A percentile compares a stretch with the other conserved stretches of the same genome.
Evolutionary conservation across 306 rosid species (phyloP).

Genomic region (Malus sylvestris): DNA sequence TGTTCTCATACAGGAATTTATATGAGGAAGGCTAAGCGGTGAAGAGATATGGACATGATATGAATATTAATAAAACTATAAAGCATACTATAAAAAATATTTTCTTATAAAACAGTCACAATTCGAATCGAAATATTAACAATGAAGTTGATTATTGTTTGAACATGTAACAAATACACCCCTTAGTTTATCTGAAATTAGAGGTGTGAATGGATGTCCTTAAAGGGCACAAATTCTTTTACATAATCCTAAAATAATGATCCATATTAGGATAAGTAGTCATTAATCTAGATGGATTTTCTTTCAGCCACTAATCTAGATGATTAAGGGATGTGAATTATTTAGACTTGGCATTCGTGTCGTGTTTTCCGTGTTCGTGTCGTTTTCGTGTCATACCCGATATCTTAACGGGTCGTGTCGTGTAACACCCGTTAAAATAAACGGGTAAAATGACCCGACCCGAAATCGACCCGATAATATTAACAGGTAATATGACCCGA

Average conservation of each 20-base stretch:
- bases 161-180: background rate
- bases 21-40: constrained; percentile 33
- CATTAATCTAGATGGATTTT: constrained; percentile 6
- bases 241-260: constrained; percentile 11
- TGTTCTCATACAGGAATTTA: constrained; percentile 24
- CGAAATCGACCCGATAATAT: no score
- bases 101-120: background rate
- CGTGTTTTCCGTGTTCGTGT: no score
- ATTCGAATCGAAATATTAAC: background rate
- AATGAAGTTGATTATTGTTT: background rate
- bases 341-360: no score
- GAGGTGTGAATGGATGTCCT: background rate
- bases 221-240: background rate
- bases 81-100: background rate
- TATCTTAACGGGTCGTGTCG: no score
- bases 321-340: constrained; percentile 2
- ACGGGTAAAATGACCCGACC: no score
- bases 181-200: background rate
- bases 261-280: background rate
- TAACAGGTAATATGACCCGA: no score
- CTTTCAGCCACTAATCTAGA: constrained; percentile 3
- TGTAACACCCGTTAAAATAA: no score
- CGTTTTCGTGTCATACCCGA: no score
- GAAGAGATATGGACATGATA: constrained; percentile 19
- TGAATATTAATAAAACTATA: background rate